Conservation (phyloP, 1,284 basidiomycete genomes). For the Fomitopsis betulina region DNA sequence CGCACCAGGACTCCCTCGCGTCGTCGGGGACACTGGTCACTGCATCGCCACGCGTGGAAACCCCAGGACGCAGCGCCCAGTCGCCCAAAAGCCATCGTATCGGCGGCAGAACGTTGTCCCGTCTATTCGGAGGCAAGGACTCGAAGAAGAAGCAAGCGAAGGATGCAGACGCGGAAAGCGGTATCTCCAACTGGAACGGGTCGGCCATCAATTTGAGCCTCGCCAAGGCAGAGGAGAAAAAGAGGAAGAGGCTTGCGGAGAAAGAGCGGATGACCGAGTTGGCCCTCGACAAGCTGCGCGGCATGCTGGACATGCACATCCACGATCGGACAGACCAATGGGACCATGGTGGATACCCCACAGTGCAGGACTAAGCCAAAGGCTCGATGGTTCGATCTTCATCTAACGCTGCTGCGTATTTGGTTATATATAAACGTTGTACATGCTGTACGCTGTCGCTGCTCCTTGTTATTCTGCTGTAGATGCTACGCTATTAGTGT, state of each 20-base stretch:
- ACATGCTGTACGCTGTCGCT: slow-evolving; percentile 5
- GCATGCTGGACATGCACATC: slow-evolving; percentile 13
- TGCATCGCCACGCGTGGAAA: not conserved
- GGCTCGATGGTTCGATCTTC: not conserved
- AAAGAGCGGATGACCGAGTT: slow-evolving; percentile 34
- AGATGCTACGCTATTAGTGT: slow-evolving; percentile 3
- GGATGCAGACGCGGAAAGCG: not conserved
- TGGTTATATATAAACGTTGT: not conserved
- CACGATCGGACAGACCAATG: slow-evolving; percentile 4
- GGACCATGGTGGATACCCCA: slow-evolving; percentile 1
- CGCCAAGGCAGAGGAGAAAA: slow-evolving; percentile 41
- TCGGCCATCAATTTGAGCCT: slow-evolving; percentile 22
- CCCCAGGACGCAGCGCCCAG: not conserved
- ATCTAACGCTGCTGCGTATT: not conserved
- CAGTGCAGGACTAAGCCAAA: not conserved
- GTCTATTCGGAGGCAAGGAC: slow-evolving; percentile 9
- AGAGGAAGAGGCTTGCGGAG: slow-evolving; percentile 38
- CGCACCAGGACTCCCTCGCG: not conserved
- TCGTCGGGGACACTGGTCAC: slow-evolving; percentile 6
- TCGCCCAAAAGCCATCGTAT: slow-evolving; percentile 4
- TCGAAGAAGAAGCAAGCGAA: not conserved
- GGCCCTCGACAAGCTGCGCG: slow-evolving; percentile 31
- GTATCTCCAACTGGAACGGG: slow-evolving; percentile 2
- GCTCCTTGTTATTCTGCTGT: slow-evolving; percentile 5
- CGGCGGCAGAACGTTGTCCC: slow-evolving; percentile 2